Conservation (phyloP, 768 basidiomycete species). For the Russula sp. region DNA sequence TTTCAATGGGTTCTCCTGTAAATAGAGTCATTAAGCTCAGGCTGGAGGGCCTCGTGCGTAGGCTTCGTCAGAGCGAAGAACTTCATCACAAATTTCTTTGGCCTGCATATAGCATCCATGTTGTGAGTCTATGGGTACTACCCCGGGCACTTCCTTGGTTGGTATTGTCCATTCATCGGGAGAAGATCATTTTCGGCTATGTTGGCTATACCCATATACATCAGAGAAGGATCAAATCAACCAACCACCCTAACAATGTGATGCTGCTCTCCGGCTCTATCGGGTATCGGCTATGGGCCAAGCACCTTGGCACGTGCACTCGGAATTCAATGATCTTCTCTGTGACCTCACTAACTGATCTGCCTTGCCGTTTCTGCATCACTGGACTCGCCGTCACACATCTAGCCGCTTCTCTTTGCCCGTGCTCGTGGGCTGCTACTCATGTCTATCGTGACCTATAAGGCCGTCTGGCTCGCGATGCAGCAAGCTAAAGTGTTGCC, state of each 20-base stretch:
- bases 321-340: too few relatives aligned
- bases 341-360: too few relatives aligned
- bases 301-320: neutral
- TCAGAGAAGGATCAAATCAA: neutral
- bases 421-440: neutral
- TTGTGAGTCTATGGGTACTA: too few relatives aligned
- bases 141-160: neutral
- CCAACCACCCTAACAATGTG: neutral
- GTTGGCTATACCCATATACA: too few relatives aligned
- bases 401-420: too few relatives aligned
- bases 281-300: neutral
- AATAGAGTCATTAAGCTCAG: neutral
- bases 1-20: neutral
- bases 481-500: too few relatives aligned
- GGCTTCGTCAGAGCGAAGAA: neutral
- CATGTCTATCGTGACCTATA: neutral
- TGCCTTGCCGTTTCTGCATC: too few relatives aligned
- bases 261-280: neutral
- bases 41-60: neutral
- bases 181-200: neutral
- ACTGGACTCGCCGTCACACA: too few relatives aligned
- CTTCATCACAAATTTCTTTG: neutral
- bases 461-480: neutral
- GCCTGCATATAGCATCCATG: neutral
- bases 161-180: neutral